phyloP scores from a whole-genome alignment of 257 asterid genomes.

The Vinca minor region DNA sequence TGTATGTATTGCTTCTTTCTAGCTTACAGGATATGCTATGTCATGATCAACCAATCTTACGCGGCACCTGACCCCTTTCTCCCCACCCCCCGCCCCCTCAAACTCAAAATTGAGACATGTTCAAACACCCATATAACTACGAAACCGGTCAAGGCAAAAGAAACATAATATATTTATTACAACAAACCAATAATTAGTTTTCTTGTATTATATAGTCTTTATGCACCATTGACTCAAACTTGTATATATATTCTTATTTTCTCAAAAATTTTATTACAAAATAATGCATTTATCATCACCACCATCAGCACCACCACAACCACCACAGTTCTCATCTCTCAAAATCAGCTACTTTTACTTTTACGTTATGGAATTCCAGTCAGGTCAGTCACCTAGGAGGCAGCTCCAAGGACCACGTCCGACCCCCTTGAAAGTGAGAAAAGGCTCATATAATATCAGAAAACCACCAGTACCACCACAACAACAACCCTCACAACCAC shows the following conservation, averaged over 20 bases:
- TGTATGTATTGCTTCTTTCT: too few species aligned
- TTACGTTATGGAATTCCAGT: constrained; percentile 36
- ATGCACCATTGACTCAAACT: constrained; percentile 42
- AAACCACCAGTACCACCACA: constrained; percentile 67
- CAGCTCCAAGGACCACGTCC: constrained; percentile 95
- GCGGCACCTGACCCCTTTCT: too few species aligned
- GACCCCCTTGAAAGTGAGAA: constrained; percentile 58
- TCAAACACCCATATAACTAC: constrained; percentile 50
- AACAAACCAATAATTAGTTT: constrained; percentile 8
- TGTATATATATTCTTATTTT: constrained; percentile 16
- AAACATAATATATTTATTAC: constrained; percentile 12
- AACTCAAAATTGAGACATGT: constrained; percentile 39
- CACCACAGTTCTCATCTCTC: constrained; percentile 1
- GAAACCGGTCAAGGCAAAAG: constrained; percentile 37
- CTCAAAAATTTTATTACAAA: constrained; percentile 9
- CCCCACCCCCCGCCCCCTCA: too few species aligned
- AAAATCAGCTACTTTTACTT: not conserved
- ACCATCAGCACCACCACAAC: constrained; percentile 1
- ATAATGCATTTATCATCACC: constrained; percentile 16
- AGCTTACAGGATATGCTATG: too few species aligned
- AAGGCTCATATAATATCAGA: constrained; percentile 74
- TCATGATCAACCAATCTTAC: too few species aligned
- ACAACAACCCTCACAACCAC: constrained; percentile 3
- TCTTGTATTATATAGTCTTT: constrained; percentile 15
- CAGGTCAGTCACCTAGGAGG: constrained; percentile 49